phyloP scores from a whole-genome alignment of 2,329 filamentous ascomycete species.

The Intubia oerlemansii region DNA sequence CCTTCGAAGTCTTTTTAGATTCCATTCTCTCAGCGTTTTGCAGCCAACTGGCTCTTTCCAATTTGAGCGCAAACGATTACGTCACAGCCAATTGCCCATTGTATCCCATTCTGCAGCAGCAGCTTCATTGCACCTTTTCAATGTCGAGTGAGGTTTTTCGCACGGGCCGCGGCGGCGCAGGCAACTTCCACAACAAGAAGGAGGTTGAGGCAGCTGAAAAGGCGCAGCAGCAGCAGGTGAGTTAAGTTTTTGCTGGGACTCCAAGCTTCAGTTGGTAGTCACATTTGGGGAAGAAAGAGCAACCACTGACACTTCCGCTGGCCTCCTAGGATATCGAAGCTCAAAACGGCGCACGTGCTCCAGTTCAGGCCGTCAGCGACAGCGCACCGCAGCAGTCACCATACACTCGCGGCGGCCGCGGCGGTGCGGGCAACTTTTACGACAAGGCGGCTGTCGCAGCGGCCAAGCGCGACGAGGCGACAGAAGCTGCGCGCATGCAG shows the following conservation, averaged over 20 bases:
- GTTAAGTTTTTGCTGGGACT: too few relatives aligned
- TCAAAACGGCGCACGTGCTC: conserved; percentile 9
- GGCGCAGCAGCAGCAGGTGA: conserved; percentile 10
- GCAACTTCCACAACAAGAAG: conserved; percentile 35
- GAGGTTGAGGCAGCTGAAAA: conserved; percentile 29
- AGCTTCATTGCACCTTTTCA: too few relatives aligned
- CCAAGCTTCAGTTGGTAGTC: not conserved
- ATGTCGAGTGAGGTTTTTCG: too few relatives aligned
- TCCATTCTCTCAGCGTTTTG: too few relatives aligned
- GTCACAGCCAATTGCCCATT: too few relatives aligned
- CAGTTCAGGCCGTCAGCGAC: conserved; percentile 2
- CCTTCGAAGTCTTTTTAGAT: too few relatives aligned
- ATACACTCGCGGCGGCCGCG: conserved; percentile 28
- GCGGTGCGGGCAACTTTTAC: conserved; percentile 40
- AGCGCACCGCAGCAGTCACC: conserved; percentile 9
- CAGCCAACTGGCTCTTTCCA: too few relatives aligned
- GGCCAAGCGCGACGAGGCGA: conserved; percentile 14
- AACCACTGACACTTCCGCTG: too few relatives aligned
- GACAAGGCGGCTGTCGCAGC: conserved; percentile 15
- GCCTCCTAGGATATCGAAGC: conserved; percentile 20
- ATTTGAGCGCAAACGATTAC: too few relatives aligned
- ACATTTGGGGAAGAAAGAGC: too few relatives aligned
- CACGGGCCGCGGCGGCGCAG: conserved; percentile 40
- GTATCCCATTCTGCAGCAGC: too few relatives aligned
- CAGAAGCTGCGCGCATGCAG: conserved; percentile 12